These are phyloP conservation scores for Fraxinus velutina DNA, from an alignment of 305 asterid genomes.

Conservation along the genomic window DNA sequence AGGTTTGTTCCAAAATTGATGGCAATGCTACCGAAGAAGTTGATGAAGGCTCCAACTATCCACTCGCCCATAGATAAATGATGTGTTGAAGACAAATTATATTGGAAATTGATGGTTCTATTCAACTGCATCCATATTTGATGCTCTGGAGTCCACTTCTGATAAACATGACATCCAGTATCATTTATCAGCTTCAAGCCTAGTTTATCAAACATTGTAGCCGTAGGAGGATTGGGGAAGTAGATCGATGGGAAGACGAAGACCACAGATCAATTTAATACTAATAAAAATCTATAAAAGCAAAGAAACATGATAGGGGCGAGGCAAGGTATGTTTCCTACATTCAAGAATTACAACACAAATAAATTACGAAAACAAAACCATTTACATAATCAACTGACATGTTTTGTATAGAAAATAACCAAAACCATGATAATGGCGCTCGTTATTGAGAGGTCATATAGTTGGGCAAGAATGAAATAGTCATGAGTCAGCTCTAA, in stretches of 20 bases:
- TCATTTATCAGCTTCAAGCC: conserved; percentile 25
- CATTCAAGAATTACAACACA: conserved; percentile 20
- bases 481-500: conserved; percentile 8
- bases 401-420: not conserved
- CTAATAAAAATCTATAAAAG: not conserved
- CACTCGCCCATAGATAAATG: conserved; percentile 78
- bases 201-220: conserved; percentile 19
- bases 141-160: conserved; percentile 22
- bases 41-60: conserved; percentile 88
- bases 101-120: conserved; percentile 21
- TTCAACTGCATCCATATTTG: conserved; percentile 35
- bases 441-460: not conserved
- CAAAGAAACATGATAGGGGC: not conserved
- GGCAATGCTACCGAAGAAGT: conserved; percentile 82
- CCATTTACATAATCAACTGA: not conserved
- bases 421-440: not conserved
- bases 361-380: not conserved
- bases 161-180: conserved; percentile 24
- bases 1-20: conserved; percentile 96
- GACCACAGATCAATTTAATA: not conserved
- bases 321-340: conserved; percentile 15
- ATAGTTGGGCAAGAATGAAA: conserved; percentile 14
- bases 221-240: conserved; percentile 15
- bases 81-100: conserved; percentile 18
- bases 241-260: not conserved